Base-by-base conservation (phyloP, 23 red algal species). In the Gracilaria caudata region DNA sequence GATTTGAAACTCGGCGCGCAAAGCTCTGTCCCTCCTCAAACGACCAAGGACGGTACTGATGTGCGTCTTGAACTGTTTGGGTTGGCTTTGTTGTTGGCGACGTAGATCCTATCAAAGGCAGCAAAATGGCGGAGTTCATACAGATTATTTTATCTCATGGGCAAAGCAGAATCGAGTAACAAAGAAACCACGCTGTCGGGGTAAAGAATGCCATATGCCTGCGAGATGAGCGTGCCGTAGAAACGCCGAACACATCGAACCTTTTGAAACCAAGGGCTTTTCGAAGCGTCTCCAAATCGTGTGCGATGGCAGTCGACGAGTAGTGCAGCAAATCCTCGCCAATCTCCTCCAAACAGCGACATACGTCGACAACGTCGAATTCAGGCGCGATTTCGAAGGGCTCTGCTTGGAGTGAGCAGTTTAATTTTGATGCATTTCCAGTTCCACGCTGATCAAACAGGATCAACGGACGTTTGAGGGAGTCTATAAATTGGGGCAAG, bases 381-480 rank as follows among this genome's bases (percentile, higher is more conserved):
- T 71, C 65, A 1, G 40, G 40, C 21, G 32, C 10, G 19, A n/a
- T n/a, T n/a, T n/a, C n/a, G n/a, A 71, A 34, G 2, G 65, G 65
- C 20, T 39, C 5, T 0, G 29, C 34, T 39, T 71, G 65, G 2
- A 71, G 34, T 14, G 33, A 71, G 23, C 65, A 71, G n/a, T 71
- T 71, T 3, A 71, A 41, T 6, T 34, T 33, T 17, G 65, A 71
- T 21, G 34, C 32, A 71, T 71, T 71, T 41, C 65, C 65, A 23
- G 65, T 71, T 71, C 65, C 65, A 71, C 65, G 65, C 21, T 33
- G 65, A 71, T 71, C 65, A 23, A 71, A 71, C 5, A 71, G 34
- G 26, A 71, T 71, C 32, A 71, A 6, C 39, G 65, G 65, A 34
- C 65, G 65, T 23, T 71, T 71, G 1, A 71, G 33, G 13, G 39